Evolutionary conservation across 345 rosid genomes (phyloP).

Genomic region (Corymbia maculata): DNA sequence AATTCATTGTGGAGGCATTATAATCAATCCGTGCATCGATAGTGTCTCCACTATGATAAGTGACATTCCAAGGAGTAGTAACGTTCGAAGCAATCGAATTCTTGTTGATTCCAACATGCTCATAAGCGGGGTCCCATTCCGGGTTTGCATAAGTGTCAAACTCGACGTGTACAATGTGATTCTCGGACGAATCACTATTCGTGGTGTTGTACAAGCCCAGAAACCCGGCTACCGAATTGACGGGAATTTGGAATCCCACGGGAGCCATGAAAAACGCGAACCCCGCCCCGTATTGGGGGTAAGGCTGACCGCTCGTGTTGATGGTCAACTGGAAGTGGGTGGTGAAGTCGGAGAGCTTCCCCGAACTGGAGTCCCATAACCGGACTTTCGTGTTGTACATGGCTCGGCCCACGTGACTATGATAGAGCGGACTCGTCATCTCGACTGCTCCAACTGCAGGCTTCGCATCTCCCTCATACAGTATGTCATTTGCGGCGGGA

Average conservation of each 20-base stretch:
- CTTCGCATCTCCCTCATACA: constrained; percentile 13
- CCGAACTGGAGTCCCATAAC: constrained; percentile 9
- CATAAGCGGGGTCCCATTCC: constrained; percentile 13
- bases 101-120: constrained; percentile 12
- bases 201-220: constrained; percentile 12
- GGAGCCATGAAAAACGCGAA: constrained; percentile 20
- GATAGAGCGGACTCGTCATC: neutral
- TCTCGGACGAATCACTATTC: neutral
- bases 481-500: neutral
- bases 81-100: constrained; percentile 7
- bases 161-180: constrained; percentile 4
- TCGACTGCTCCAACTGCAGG: constrained; percentile 2
- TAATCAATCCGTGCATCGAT: constrained; percentile 19
- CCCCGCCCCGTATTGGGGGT: constrained; percentile 1
- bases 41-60: constrained; percentile 9
- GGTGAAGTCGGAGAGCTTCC: constrained; percentile 12
- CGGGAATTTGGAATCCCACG: constrained; percentile 8
- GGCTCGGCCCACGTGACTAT: constrained; percentile 9
- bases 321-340: constrained; percentile 9
- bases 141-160: constrained; percentile 10
- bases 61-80: constrained; percentile 20
- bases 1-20: constrained; percentile 21
- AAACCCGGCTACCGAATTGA: constrained; percentile 12
- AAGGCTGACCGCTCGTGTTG: neutral
- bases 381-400: constrained; percentile 3